Evolutionary conservation across 2,329 filamentous ascomycete genomes (phyloP).

Genomic region (Lomentospora prolificans): DNA sequence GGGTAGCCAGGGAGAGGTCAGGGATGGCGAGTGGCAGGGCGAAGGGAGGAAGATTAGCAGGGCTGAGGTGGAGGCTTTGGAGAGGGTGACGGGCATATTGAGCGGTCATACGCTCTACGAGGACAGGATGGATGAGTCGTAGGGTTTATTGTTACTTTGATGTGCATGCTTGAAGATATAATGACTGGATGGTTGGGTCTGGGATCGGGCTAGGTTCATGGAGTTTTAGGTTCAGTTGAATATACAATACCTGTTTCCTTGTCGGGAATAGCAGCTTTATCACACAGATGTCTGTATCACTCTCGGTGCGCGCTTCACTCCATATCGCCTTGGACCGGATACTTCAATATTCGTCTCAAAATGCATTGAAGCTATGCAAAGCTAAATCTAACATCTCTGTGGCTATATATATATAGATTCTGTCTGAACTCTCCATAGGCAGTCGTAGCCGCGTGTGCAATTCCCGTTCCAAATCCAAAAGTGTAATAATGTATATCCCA

Average conservation of each 20-base stretch:
- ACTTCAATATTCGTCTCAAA: not conserved
- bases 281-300: too few relatives aligned
- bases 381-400: not conserved
- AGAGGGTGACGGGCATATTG: slow-evolving; percentile 37
- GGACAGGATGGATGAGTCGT: slow-evolving; percentile 11
- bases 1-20: slow-evolving; percentile 48
- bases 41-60: slow-evolving; percentile 37
- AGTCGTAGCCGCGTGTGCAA: not conserved
- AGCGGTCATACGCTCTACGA: slow-evolving; percentile 19
- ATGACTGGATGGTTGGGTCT: not conserved
- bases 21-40: slow-evolving; percentile 55
- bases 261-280: too few relatives aligned
- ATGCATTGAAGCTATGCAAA: not conserved
- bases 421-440: not conserved
- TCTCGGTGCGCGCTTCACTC: too few relatives aligned
- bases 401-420: not conserved
- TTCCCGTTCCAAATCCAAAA: not conserved
- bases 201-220: not conserved
- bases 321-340: too few relatives aligned
- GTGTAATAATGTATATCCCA: not conserved
- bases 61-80: slow-evolving; percentile 48
- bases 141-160: not conserved
- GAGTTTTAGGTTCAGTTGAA: not conserved
- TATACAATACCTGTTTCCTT: not conserved
- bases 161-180: not conserved